Evolutionary conservation across 2,329 filamentous ascomycete genomes (phyloP).

Genomic region (Fusarium nanum): DNA sequence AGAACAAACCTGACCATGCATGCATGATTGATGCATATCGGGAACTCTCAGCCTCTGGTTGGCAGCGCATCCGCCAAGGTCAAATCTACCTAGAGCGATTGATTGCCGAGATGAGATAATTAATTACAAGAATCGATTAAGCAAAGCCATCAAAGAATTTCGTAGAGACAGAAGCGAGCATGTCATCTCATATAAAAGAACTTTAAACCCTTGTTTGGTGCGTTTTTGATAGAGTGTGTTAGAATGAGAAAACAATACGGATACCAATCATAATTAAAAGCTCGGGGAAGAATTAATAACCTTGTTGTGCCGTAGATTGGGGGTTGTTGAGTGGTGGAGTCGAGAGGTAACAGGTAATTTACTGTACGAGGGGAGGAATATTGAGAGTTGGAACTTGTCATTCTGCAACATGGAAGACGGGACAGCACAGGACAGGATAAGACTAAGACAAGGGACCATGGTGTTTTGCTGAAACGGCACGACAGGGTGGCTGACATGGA

Average conservation of each 20-base stretch:
- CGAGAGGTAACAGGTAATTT: constrained; percentile 3
- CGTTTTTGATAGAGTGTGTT: constrained; percentile 28
- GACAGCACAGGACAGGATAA: constrained; percentile 7
- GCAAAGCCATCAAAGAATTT: background rate
- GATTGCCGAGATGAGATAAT: constrained; percentile 29
- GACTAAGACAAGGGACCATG: constrained; percentile 18
- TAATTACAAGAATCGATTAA: background rate
- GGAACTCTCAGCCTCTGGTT: constrained; percentile 12
- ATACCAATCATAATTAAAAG: constrained; percentile 1
- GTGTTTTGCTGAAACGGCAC: constrained; percentile 35
- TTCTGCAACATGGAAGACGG: constrained; percentile 32
- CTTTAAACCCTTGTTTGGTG: constrained; percentile 22
- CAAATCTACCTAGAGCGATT: constrained; percentile 15
- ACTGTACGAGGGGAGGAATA: constrained; percentile 24
- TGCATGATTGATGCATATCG: background rate
- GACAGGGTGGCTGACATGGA: constrained; percentile 24
- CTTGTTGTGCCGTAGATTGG: background rate
- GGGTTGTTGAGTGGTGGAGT: constrained; percentile 5
- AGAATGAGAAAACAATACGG: background rate
- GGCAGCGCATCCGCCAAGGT: constrained; percentile 17
- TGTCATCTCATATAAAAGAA: background rate
- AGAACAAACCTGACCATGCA: background rate
- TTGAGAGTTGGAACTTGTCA: constrained; percentile 22
- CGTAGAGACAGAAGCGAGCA: background rate
- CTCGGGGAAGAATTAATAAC: background rate